These are phyloP conservation scores for Triticum dicoccoides DNA, from an alignment of 176 grass and related monocot genomes.

Conservation along the genomic window DNA sequence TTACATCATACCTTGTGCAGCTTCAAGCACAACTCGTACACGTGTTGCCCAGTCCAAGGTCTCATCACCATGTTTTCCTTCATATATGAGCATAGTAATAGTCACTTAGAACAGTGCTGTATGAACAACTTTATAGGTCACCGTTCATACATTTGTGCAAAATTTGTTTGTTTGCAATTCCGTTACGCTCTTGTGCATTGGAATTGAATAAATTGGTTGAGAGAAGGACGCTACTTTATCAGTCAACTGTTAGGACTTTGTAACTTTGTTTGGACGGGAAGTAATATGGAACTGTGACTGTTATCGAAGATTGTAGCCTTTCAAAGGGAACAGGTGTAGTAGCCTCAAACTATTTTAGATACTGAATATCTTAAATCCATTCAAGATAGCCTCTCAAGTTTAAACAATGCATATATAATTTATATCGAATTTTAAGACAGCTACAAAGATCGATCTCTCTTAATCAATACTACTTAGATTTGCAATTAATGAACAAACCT, in stretches of 20 bases:
- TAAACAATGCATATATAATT: background rate
- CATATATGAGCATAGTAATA: background rate
- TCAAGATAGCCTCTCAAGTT: background rate
- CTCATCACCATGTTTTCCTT: constrained; percentile 11
- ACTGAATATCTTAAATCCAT: background rate
- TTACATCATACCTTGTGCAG: constrained; percentile 31
- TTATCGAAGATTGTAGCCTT: background rate
- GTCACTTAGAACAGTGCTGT: background rate
- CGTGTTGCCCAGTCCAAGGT: constrained; percentile 21
- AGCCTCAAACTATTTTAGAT: background rate
- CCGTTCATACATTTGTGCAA: background rate
- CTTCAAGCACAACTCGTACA: constrained; percentile 7
- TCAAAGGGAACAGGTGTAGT: background rate
- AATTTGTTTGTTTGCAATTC: background rate
- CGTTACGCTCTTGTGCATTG: too few relatives aligned
- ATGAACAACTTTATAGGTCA: background rate
- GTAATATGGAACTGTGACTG: background rate
- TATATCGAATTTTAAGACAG: background rate
- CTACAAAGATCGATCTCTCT: background rate
- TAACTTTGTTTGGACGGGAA: background rate
- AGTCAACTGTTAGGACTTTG: background rate
- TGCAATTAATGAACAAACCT: background rate
- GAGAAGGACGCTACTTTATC: background rate
- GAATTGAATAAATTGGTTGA: background rate
- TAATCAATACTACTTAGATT: background rate